These are phyloP conservation scores for Aurinia saxatilis DNA, from an alignment of 345 rosid genomes.

Conservation along the genomic window DNA sequence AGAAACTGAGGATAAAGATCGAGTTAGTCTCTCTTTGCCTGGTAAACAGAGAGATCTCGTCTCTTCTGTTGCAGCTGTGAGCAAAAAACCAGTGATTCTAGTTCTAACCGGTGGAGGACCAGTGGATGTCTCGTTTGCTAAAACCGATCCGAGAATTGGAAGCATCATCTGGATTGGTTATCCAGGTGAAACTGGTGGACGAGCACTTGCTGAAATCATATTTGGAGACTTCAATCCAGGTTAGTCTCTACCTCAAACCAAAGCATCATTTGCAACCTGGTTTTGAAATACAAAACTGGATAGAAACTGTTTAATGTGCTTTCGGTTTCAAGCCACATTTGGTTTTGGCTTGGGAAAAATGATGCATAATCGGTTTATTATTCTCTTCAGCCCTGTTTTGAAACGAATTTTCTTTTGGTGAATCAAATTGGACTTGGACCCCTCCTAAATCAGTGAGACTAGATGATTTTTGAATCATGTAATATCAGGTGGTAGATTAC, in stretches of 20 bases:
- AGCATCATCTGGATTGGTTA: slow-evolving; percentile 90
- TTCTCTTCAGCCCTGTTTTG: too few relatives aligned
- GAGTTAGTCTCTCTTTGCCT: slow-evolving; percentile 79
- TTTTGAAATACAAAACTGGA: too few relatives aligned
- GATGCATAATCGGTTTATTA: background rate
- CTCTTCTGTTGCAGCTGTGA: slow-evolving; percentile 51
- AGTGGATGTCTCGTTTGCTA: slow-evolving; percentile 71
- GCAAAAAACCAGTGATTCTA: slow-evolving; percentile 66
- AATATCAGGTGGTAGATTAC: slow-evolving; percentile 76
- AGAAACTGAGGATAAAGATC: slow-evolving; percentile 83
- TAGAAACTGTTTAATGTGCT: too few relatives aligned
- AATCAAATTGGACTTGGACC: too few relatives aligned
- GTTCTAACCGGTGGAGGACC: slow-evolving; percentile 97
- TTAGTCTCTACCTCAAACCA: slow-evolving; percentile 25
- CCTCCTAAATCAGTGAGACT: too few relatives aligned
- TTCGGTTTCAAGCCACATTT: too few relatives aligned
- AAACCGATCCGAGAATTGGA: slow-evolving; percentile 46
- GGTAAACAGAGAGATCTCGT: slow-evolving; percentile 73
- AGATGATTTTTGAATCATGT: background rate
- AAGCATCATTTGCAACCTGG: background rate
- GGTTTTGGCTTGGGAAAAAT: background rate
- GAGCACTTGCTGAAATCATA: slow-evolving; percentile 72
- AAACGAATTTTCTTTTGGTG: too few relatives aligned
- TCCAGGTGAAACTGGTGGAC: slow-evolving; percentile 90
- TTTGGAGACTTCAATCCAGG: slow-evolving; percentile 91